These are phyloP conservation scores for Pseudoturritis turrita DNA, from an alignment of 345 rosid species.

Conservation along the genomic window DNA sequence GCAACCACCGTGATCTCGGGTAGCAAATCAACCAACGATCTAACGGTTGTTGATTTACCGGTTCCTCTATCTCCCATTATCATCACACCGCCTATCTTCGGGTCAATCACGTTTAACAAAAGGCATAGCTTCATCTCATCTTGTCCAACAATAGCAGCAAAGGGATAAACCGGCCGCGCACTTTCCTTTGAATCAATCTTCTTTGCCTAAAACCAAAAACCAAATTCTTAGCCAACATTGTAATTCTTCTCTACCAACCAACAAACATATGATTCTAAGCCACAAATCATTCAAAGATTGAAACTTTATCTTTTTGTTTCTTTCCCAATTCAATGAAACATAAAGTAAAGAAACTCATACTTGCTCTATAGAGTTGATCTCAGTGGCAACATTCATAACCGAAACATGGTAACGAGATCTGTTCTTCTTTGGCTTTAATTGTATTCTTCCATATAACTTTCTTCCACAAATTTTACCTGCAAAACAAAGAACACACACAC, in stretches of 20 bases:
- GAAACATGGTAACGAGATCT: slow-evolving; percentile 43
- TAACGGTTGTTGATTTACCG: slow-evolving; percentile 81
- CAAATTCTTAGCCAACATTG: neutral
- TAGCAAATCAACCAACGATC: slow-evolving; percentile 82
- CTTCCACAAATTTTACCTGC: slow-evolving; percentile 35
- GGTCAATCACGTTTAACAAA: slow-evolving; percentile 83
- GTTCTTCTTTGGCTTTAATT: slow-evolving; percentile 43
- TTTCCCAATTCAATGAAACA: neutral
- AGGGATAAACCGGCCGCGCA: slow-evolving; percentile 88
- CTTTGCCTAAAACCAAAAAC: slow-evolving; percentile 39
- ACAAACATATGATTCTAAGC: neutral
- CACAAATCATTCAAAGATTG: slow-evolving; percentile 5
- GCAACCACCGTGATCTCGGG: slow-evolving; percentile 76
- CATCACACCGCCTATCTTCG: slow-evolving; percentile 96
- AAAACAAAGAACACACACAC: neutral
- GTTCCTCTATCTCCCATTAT: slow-evolving; percentile 98
- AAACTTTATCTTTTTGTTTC: neutral
- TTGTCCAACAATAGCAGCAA: slow-evolving; percentile 93
- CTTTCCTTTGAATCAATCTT: slow-evolving; percentile 53
- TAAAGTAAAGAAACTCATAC: slow-evolving; percentile 28
- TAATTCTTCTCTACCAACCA: too few relatives aligned
- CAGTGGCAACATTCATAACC: slow-evolving; percentile 67
- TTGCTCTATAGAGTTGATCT: slow-evolving; percentile 54
- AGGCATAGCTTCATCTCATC: slow-evolving; percentile 98
- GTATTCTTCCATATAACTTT: slow-evolving; percentile 40